Evolutionary conservation across 768 basidiomycete genomes (phyloP).

Genomic region (Collybia sordida): DNA sequence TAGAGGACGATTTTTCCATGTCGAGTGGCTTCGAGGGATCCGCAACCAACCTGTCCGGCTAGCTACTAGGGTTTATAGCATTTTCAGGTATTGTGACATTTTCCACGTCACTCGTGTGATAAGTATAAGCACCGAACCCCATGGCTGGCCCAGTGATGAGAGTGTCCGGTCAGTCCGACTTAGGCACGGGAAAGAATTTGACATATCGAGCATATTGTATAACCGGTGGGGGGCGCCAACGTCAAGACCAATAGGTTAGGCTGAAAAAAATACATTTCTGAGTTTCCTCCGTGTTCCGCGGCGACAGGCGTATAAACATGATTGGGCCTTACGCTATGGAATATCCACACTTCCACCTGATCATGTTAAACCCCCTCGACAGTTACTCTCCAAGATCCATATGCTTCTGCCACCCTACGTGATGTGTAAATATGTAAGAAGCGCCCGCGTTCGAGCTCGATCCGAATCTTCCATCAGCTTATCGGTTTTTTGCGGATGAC

Average conservation of each 20-base stretch:
- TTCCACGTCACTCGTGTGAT: conserved; percentile 19
- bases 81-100: conserved; percentile 14
- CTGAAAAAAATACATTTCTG: background rate
- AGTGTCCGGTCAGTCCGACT: conserved; percentile 1
- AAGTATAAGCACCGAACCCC: conserved; percentile 11
- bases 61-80: conserved; percentile 15
- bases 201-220: conserved; percentile 7
- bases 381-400: too few species aligned
- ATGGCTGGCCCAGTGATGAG: conserved; percentile 8
- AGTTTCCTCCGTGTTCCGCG: too few species aligned
- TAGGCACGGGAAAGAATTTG: conserved; percentile 7
- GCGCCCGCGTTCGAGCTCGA: too few species aligned
- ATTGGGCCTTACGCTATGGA: too few species aligned
- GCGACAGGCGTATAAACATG: too few species aligned
- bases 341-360: too few species aligned
- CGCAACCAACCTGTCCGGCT: background rate
- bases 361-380: too few species aligned
- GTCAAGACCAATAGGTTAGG: conserved; percentile 8
- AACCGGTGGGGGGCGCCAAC: background rate
- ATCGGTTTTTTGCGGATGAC: too few species aligned
- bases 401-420: too few species aligned
- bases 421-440: too few species aligned
- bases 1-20: conserved; percentile 15
- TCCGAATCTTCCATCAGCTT: too few species aligned
- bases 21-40: conserved; percentile 4